Conservation (phyloP, 495 filamentous ascomycete genomes). For the Podospora bellae-mahoneyi region DNA sequence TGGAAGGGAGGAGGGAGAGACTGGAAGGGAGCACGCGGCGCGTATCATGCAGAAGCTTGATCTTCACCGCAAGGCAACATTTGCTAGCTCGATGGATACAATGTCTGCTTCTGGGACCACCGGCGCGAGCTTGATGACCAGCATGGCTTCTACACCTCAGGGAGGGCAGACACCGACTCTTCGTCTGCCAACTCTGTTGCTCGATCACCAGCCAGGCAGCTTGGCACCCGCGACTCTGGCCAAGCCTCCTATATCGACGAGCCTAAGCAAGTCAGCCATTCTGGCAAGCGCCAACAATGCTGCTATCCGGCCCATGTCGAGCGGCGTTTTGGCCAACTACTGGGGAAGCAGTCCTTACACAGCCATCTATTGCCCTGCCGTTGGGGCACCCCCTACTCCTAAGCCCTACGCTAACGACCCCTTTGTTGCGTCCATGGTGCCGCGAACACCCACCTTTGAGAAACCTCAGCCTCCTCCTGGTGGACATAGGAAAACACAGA, state of each 20-base stretch:
- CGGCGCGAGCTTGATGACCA: conserved; percentile 66
- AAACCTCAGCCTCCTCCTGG: conserved; percentile 24
- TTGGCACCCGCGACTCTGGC: conserved; percentile 81
- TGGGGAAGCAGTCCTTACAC: conserved; percentile 89
- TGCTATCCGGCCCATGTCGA: conserved; percentile 67
- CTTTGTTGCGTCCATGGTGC: conserved; percentile 39
- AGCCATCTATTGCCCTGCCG: conserved; percentile 59
- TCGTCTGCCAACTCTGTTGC: conserved; percentile 23
- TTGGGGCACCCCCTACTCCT: conserved; percentile 14
- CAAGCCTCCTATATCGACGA: conserved; percentile 80
- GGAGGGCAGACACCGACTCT: conserved; percentile 24
- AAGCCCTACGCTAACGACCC: conserved; percentile 51
- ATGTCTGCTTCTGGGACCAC: conserved; percentile 35
- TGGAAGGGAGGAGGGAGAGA: conserved; percentile 58
- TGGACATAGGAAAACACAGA: conserved; percentile 76
- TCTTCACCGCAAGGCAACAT: conserved; percentile 74
- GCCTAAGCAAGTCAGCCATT: conserved; percentile 82
- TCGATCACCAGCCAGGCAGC: conserved; percentile 50
- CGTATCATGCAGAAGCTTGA: conserved; percentile 91
- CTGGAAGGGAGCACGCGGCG: conserved; percentile 70
- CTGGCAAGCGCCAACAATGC: conserved; percentile 68
- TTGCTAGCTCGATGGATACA: conserved; percentile 40
- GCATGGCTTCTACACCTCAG: conserved; percentile 29
- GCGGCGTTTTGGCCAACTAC: conserved; percentile 83
- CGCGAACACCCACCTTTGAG: conserved; percentile 37